Evolutionary conservation across 1,284 basidiomycete species (phyloP), one percentile per base, ranked within the genome.

Genomic region (Rhodotorula glutinis): DNA sequence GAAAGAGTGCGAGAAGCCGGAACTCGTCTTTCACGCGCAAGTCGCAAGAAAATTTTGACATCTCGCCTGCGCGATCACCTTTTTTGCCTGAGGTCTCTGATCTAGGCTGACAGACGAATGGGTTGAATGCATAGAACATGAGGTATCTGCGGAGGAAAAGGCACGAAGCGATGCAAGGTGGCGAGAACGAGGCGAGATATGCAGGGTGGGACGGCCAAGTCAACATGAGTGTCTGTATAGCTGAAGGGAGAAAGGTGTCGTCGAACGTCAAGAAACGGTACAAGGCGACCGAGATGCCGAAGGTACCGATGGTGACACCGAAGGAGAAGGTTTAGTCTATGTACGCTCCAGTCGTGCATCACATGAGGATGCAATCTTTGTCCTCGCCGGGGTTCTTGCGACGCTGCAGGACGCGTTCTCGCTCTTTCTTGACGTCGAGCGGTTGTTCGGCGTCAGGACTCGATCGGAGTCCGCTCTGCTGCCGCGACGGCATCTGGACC

Each of bases 301-400:
- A 33, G 8, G 30, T 21, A 23, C 8, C 21, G 33, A 16, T 30
- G 19, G 30, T 53, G 30, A 16, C 17, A 38, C 3, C 13, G 53
- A 17, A 23, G 41, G 27, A 17, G 16, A 53, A 53, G 33, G 27
- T 10, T 43, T 7, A 29, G 49, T 40, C 63, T 30, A 38, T 56
- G 46, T n/a, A 27, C 46, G 38, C 21, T 49, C 43, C 41, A 41
- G 9, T 13, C 27, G 27, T 17, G 33, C 33, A 30, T 60, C 41
- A 70, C 69, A 70, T 69, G 27, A 73, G 44, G 8, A 53, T 21
- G 41, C 71, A 73, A 59, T 73, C 71, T 62, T 73, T 67, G 47
- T 68, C 68, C 58, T 73, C 65, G 4, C 53, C 61, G 0, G 70
- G 67, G 71, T 75, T 72, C 76, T 62, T 74, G 71, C 72, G 73